Evolutionary conservation across 306 rosid species (phyloP).

Genomic region (Datisca glomerata): DNA sequence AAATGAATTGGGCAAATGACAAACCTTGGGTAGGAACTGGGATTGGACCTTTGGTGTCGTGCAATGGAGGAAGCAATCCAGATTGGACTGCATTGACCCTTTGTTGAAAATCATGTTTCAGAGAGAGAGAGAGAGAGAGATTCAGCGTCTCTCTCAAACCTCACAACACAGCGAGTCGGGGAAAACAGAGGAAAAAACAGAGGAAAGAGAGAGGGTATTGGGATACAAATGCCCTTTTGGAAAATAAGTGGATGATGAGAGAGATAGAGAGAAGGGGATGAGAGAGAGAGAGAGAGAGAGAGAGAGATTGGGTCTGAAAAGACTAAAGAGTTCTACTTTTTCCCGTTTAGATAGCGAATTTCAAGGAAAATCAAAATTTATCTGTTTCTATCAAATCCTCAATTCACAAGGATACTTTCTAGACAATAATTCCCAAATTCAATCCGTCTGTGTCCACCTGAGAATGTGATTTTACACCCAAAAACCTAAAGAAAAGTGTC

Average conservation of each 20-base stretch:
- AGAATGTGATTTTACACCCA: slow-evolving; percentile 1
- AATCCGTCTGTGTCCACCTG: slow-evolving; percentile 7
- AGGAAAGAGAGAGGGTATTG: slow-evolving; percentile 1
- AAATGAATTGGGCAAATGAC: not conserved
- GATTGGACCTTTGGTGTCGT: slow-evolving; percentile 72
- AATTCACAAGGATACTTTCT: too few species aligned
- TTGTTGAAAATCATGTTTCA: slow-evolving; percentile 28
- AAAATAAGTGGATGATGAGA: slow-evolving; percentile 8
- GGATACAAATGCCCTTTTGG: slow-evolving; percentile 1
- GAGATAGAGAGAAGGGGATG: slow-evolving; percentile 11
- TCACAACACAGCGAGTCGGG: slow-evolving; percentile 22
- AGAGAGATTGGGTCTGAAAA: slow-evolving; percentile 22
- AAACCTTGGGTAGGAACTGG: slow-evolving; percentile 66
- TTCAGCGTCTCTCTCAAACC: slow-evolving; percentile 56
- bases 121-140: slow-evolving; percentile 2
- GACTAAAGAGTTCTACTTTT: slow-evolving; percentile 27
- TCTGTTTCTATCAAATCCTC: slow-evolving; percentile 8
- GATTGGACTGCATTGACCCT: slow-evolving; percentile 63
- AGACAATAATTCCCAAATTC: slow-evolving; percentile 19
- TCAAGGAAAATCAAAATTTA: slow-evolving; percentile 27
- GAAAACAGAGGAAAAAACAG: slow-evolving; percentile 1
- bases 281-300: slow-evolving; percentile 18
- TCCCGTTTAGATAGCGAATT: slow-evolving; percentile 26
- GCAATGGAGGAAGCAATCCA: slow-evolving; percentile 60
- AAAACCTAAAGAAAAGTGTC: slow-evolving; percentile 4